phyloP scores from a whole-genome alignment of 2,329 filamentous ascomycete genomes.

The Venturia nashicola region DNA sequence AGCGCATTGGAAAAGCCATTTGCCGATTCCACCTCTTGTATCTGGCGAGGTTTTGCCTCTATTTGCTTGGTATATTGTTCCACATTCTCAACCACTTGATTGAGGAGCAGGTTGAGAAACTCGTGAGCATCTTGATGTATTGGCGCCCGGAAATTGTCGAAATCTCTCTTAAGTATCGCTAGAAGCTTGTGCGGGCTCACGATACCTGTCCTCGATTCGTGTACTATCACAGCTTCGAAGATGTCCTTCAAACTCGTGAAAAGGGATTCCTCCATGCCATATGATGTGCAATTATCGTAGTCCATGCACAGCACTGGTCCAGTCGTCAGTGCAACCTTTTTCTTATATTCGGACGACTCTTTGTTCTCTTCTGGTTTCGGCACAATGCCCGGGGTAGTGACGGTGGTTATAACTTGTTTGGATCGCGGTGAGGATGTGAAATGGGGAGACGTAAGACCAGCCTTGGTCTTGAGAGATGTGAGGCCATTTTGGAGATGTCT shows the following conservation, averaged over 20 bases:
- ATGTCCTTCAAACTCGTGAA: constrained; percentile 95
- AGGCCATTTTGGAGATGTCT: background rate
- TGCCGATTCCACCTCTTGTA: constrained; percentile 14
- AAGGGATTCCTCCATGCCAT: constrained; percentile 88
- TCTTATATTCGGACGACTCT: constrained; percentile 94
- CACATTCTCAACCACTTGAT: constrained; percentile 88
- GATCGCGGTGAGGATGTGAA: constrained; percentile 4
- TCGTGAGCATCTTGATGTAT: constrained; percentile 99
- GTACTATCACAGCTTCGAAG: constrained; percentile 78
- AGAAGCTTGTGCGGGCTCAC: constrained; percentile 86
- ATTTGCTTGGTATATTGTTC: constrained; percentile 69
- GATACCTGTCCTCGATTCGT: constrained; percentile 72
- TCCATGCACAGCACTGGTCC: constrained; percentile 79
- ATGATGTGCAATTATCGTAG: constrained; percentile 62
- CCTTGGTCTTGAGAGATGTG: constrained; percentile 25
- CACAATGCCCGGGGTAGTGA: constrained; percentile 41
- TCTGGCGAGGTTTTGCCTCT: constrained; percentile 24
- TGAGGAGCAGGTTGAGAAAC: constrained; percentile 88
- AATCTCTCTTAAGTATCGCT: constrained; percentile 84
- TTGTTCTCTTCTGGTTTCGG: constrained; percentile 80
- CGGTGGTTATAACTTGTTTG: constrained; percentile 33
- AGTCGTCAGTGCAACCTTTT: constrained; percentile 82
- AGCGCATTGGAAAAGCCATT: constrained; percentile 14
- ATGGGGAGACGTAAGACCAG: background rate
- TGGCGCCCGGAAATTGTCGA: constrained; percentile 92